phyloP scores from a whole-genome alignment of 805 yeast genomes.

The Wickerhamiella sorbophila region DNA sequence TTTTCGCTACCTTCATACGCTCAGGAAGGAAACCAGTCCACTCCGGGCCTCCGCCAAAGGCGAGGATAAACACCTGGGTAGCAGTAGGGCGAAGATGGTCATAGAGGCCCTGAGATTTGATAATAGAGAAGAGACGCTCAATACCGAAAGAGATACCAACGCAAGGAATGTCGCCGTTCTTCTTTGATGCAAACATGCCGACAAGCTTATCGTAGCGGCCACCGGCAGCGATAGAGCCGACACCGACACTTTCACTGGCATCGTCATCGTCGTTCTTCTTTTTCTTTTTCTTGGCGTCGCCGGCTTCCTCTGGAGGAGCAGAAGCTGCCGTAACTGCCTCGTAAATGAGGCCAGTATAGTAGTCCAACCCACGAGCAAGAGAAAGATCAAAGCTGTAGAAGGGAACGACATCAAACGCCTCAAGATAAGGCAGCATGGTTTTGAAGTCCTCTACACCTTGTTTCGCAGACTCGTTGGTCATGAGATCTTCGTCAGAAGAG shows the following conservation, averaged over 20 bases:
- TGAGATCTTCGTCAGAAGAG: slow-evolving; percentile 41
- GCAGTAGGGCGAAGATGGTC: slow-evolving; percentile 64
- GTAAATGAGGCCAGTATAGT: slow-evolving; percentile 92
- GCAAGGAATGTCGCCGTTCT: slow-evolving; percentile 74
- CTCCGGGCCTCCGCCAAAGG: slow-evolving; percentile 95
- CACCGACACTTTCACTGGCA: slow-evolving; percentile 93
- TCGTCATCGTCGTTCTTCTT: slow-evolving; percentile 58
- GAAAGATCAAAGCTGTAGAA: slow-evolving; percentile 73
- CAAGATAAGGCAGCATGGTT: slow-evolving; percentile 57
- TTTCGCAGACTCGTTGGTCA: slow-evolving; percentile 55
- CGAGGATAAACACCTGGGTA: slow-evolving; percentile 92
- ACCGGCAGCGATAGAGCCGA: slow-evolving; percentile 97
- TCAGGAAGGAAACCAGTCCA: slow-evolving; percentile 89
- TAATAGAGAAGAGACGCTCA: slow-evolving; percentile 81
- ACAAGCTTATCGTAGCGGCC: slow-evolving; percentile 95
- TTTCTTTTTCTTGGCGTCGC: slow-evolving; percentile 25
- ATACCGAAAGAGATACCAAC: slow-evolving; percentile 96
- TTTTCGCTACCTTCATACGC: slow-evolving; percentile 74
- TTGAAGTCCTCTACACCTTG: slow-evolving; percentile 73
- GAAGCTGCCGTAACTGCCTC: slow-evolving; percentile 93
- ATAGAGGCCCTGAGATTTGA: slow-evolving; percentile 59
- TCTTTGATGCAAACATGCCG: slow-evolving; percentile 87
- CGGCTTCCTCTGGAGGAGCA: slow-evolving; percentile 77
- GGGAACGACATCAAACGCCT: slow-evolving; percentile 60
- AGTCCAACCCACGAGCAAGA: slow-evolving; percentile 92